These are phyloP conservation scores for Urochloa ruziziensis DNA, from an alignment of 176 grass and related monocot genomes.

Conservation along the genomic window DNA sequence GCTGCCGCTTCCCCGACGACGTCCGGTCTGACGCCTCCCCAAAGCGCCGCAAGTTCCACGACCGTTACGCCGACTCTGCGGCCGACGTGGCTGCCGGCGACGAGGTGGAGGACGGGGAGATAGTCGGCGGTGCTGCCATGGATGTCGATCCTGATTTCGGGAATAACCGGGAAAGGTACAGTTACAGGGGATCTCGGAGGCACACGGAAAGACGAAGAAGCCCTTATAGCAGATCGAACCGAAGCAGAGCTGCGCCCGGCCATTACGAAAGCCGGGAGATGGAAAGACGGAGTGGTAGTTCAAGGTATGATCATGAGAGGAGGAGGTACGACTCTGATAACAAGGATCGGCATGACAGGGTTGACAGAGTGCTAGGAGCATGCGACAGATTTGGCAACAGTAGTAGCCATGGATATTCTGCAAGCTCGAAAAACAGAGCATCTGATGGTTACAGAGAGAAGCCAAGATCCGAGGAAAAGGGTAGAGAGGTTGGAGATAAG, in stretches of 20 bases:
- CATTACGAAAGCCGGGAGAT: constrained; percentile 47
- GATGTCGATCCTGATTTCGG: too few relatives aligned
- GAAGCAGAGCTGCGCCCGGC: constrained; percentile 6
- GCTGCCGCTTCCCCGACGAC: constrained; percentile 34
- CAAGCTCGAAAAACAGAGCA: constrained; percentile 32
- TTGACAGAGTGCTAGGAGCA: constrained; percentile 5
- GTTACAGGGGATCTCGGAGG: constrained; percentile 21
- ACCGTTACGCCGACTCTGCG: background rate
- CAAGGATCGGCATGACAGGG: constrained; percentile 44
- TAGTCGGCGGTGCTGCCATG: too few relatives aligned
- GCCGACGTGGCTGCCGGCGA: too few relatives aligned
- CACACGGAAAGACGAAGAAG: constrained; percentile 63
- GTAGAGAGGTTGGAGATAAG: constrained; percentile 33
- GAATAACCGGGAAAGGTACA: constrained; percentile 29
- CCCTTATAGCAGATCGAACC: constrained; percentile 42
- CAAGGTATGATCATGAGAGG: constrained; percentile 49
- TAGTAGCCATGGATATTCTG: too few relatives aligned
- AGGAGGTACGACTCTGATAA: constrained; percentile 14
- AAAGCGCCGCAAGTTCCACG: constrained; percentile 61
- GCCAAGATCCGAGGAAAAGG: constrained; percentile 35
- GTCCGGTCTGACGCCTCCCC: constrained; percentile 22
- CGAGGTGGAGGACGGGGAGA: background rate
- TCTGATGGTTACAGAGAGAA: constrained; percentile 47
- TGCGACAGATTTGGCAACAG: constrained; percentile 41
- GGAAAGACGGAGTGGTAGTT: constrained; percentile 45